These are phyloP conservation scores for Tolypocladium sp. DNA, from an alignment of 2,329 filamentous ascomycete genomes.

Conservation along the genomic window DNA sequence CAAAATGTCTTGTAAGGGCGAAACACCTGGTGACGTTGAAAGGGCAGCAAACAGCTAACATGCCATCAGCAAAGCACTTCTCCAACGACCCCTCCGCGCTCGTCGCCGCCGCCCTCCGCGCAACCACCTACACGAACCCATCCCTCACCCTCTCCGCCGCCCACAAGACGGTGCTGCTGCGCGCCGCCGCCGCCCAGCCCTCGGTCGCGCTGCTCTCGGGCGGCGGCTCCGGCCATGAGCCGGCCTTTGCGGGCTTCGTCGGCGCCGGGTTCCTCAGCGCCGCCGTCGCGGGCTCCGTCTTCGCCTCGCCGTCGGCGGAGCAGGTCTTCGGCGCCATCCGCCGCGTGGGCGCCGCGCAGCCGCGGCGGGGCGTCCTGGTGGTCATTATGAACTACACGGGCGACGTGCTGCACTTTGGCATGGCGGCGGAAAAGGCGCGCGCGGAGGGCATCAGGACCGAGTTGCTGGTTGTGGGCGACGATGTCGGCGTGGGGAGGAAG, in stretches of 20 bases:
- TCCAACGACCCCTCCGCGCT: constrained; percentile 10
- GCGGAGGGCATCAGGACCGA: background rate
- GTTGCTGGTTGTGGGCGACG: constrained; percentile 58
- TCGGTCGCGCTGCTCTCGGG: constrained; percentile 34
- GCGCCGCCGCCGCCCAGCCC: constrained; percentile 6
- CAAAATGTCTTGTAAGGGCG: background rate
- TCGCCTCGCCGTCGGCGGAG: background rate
- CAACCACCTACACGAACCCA: constrained; percentile 17
- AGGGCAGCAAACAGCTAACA: too few species aligned
- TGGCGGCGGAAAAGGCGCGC: background rate
- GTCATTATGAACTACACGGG: background rate
- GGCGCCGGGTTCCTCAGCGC: background rate
- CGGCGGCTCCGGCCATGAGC: constrained; percentile 66
- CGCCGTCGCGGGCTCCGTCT: background rate
- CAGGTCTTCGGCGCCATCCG: background rate
- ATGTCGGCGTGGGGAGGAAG: constrained; percentile 54
- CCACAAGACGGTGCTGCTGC: constrained; percentile 16
- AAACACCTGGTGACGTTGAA: too few species aligned
- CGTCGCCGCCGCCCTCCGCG: constrained; percentile 13
- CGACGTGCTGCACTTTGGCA: background rate
- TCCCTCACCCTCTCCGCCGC: constrained; percentile 14
- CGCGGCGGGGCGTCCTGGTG: background rate
- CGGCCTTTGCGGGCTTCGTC: constrained; percentile 59
- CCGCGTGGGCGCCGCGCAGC: background rate
- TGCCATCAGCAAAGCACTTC: constrained; percentile 12